phyloP scores from a whole-genome alignment of 306 rosid species.

The Betula pendula region DNA sequence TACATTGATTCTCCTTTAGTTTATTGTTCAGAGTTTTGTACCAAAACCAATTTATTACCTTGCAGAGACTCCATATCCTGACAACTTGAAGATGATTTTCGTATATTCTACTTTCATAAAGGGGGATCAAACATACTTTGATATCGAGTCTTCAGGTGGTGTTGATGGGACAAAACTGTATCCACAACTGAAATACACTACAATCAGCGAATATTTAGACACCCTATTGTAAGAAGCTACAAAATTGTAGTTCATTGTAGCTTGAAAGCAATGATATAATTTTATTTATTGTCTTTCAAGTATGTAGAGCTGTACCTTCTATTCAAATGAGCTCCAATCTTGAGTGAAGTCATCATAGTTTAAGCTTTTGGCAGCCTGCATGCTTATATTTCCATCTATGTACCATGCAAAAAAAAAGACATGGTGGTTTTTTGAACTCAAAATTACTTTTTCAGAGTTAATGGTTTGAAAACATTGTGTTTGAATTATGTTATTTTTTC shows the following conservation, averaged over 20 bases:
- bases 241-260: not conserved
- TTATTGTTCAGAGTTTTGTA: not conserved
- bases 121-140: constrained; percentile 84
- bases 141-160: constrained; percentile 51
- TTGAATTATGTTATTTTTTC: too few relatives aligned
- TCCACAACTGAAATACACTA: constrained; percentile 59
- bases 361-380: too few relatives aligned
- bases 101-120: constrained; percentile 78
- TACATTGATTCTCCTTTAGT: not conserved
- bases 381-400: too few relatives aligned
- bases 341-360: too few relatives aligned
- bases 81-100: constrained; percentile 52
- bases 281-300: constrained; percentile 19
- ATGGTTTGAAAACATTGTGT: too few relatives aligned
- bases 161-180: constrained; percentile 63
- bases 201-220: constrained; percentile 62
- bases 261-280: not conserved
- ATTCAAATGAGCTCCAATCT: constrained; percentile 19
- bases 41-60: constrained; percentile 17
- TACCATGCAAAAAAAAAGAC: too few relatives aligned
- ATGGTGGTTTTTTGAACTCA: too few relatives aligned
- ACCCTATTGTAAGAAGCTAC: constrained; percentile 38
- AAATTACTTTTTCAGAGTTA: too few relatives aligned
- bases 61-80: constrained; percentile 73
- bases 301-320: too few relatives aligned